Percentiles rank a stretch among this genome's conserved stretches.
Conservation (phyloP, 2,329 filamentous ascomycete species). For the Cladosporium oxysporum region DNA sequence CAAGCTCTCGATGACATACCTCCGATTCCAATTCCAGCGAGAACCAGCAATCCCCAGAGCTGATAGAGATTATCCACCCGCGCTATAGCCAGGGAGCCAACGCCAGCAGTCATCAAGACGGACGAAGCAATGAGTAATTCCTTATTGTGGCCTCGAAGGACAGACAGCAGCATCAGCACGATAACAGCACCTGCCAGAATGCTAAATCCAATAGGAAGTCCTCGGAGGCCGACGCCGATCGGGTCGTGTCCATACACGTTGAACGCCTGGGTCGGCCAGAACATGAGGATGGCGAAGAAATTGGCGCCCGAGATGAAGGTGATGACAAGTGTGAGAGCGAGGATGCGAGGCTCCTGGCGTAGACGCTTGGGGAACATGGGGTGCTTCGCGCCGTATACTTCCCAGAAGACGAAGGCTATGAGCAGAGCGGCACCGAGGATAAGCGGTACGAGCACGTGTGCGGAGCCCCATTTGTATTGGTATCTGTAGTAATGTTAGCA, state of each 20-base stretch:
- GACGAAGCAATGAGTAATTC: constrained; percentile 62
- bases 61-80: constrained; percentile 33
- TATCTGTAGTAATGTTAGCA: constrained; percentile 15
- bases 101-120: constrained; percentile 64
- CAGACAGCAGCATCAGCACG: constrained; percentile 58
- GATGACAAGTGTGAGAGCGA: constrained; percentile 41
- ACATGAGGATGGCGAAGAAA: constrained; percentile 49
- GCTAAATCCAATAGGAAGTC: constrained; percentile 64
- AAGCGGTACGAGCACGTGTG: constrained; percentile 38
- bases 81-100: constrained; percentile 36
- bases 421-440: constrained; percentile 37
- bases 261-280: constrained; percentile 61
- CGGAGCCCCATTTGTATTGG: constrained; percentile 36
- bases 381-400: constrained; percentile 33
- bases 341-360: constrained; percentile 38
- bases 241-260: constrained; percentile 55
- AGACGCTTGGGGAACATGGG: constrained; percentile 39
- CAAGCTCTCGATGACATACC: constrained; percentile 37
- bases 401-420: constrained; percentile 38
- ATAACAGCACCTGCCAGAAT: constrained; percentile 64
- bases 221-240: constrained; percentile 63
- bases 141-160: constrained; percentile 60
- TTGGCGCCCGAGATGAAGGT: constrained; percentile 44
- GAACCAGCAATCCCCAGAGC: constrained; percentile 50
- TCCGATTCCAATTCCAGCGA: constrained; percentile 66